A percentile compares a stretch with the other conserved stretches of the same genome.
These are phyloP conservation scores for Irpex sp. DNA, from an alignment of 1,284 basidiomycete species.

Conservation along the genomic window DNA sequence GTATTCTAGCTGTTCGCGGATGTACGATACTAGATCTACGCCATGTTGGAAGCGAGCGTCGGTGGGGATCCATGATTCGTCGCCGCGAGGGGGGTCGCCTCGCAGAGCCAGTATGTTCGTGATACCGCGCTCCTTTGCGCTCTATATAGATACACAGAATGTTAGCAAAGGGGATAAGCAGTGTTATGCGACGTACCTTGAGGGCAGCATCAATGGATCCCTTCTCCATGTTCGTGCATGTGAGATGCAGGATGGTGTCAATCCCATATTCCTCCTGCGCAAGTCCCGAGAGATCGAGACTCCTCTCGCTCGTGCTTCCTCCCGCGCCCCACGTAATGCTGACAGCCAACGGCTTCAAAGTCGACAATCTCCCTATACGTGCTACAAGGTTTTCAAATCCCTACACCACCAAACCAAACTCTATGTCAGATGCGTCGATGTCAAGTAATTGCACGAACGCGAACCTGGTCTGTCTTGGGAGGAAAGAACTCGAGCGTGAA, in stretches of 20 bases:
- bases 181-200: slow-evolving; percentile 45
- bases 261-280: slow-evolving; percentile 67
- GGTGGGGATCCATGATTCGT: slow-evolving; percentile 87
- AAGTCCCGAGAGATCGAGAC: slow-evolving; percentile 78
- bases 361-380: slow-evolving; percentile 70
- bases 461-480: slow-evolving; percentile 82
- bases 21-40: slow-evolving; percentile 87
- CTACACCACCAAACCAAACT: slow-evolving; percentile 27
- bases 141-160: slow-evolving; percentile 33
- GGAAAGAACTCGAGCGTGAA: slow-evolving; percentile 96
- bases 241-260: slow-evolving; percentile 90
- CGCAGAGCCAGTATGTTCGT: slow-evolving; percentile 90
- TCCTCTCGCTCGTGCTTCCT: slow-evolving; percentile 87
- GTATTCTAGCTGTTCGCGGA: slow-evolving; percentile 76
- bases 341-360: slow-evolving; percentile 71
- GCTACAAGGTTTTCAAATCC: slow-evolving; percentile 84
- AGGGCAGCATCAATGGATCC: slow-evolving; percentile 84
- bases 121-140: slow-evolving; percentile 79
- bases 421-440: slow-evolving; percentile 9
- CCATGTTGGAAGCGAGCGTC: slow-evolving; percentile 86
- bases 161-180: not conserved
- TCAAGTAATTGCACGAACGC: slow-evolving; percentile 10
- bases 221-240: slow-evolving; percentile 95
- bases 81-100: slow-evolving; percentile 89
- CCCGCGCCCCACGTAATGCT: slow-evolving; percentile 97